Conservation (phyloP, 2,329 filamentous ascomycete genomes). For the Stagonosporopsis tanaceti region DNA sequence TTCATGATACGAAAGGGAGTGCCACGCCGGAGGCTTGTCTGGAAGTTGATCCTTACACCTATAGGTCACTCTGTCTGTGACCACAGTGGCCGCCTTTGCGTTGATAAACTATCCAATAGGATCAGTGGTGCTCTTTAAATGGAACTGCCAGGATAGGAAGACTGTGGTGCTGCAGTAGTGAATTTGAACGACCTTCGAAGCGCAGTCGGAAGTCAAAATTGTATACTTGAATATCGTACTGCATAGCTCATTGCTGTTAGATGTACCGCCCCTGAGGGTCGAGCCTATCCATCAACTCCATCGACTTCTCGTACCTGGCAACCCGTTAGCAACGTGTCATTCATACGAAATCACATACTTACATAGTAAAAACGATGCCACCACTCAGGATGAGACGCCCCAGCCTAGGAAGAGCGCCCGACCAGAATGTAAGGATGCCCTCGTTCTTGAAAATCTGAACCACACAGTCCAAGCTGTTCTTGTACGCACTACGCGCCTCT, state of each 20-base stretch:
- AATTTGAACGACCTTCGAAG: not conserved
- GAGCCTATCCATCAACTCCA: conserved; percentile 80
- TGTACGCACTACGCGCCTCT: conserved; percentile 80
- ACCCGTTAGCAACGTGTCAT: conserved; percentile 10
- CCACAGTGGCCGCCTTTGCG: no score
- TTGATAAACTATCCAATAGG: no score
- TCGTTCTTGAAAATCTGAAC: conserved; percentile 86
- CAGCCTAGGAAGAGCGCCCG: conserved; percentile 85
- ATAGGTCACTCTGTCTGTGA: no score
- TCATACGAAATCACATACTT: conserved; percentile 43
- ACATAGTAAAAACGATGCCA: conserved; percentile 97
- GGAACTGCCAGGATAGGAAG: no score
- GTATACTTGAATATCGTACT: conserved; percentile 1
- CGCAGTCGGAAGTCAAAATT: not conserved
- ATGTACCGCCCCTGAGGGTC: conserved; percentile 89
- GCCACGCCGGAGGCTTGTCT: no score
- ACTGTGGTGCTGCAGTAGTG: no score
- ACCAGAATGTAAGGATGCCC: conserved; percentile 91
- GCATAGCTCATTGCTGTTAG: conserved; percentile 46
- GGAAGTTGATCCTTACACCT: no score
- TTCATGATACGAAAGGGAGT: no score
- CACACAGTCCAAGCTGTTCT: conserved; percentile 86
- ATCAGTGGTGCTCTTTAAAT: no score
- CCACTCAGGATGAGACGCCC: conserved; percentile 88
- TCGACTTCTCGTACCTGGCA: conserved; percentile 85